phyloP scores from a whole-genome alignment of 2,329 filamentous ascomycete species.

The Colletotrichum sidae region DNA sequence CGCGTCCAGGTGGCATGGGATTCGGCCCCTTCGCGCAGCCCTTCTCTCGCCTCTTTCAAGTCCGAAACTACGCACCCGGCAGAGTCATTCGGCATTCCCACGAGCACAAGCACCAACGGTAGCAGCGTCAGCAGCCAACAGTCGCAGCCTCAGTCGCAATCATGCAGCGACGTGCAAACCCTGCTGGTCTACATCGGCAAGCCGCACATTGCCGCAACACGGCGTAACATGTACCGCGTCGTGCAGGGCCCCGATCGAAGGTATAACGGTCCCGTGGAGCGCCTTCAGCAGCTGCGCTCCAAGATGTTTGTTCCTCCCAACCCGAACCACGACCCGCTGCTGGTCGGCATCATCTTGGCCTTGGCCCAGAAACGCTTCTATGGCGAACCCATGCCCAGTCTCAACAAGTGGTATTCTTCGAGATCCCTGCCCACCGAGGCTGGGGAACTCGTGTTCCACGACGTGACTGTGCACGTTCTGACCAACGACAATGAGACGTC shows the following conservation, averaged over 20 bases:
- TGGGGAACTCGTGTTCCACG: conserved; percentile 51
- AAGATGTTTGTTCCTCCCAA: conserved; percentile 61
- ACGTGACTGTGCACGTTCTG: conserved; percentile 63
- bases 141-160: neutral
- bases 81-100: conserved; percentile 43
- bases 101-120: conserved; percentile 2
- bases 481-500: conserved; percentile 60
- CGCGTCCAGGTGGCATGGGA: conserved; percentile 64
- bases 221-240: conserved; percentile 61
- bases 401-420: conserved; percentile 29
- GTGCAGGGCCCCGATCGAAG: conserved; percentile 51
- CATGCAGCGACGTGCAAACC: conserved; percentile 39
- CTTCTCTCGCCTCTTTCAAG: conserved; percentile 45
- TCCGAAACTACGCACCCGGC: conserved; percentile 51
- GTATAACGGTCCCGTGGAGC: conserved; percentile 60
- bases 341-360: conserved; percentile 64
- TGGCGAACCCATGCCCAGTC: conserved; percentile 33
- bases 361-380: conserved; percentile 70
- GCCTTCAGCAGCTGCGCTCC: conserved; percentile 59
- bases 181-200: conserved; percentile 62
- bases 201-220: conserved; percentile 57
- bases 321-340: conserved; percentile 62
- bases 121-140: conserved; percentile 20
- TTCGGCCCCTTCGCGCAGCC: conserved; percentile 40
- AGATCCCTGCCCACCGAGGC: conserved; percentile 14